phyloP scores from a whole-genome alignment of 2,329 filamentous ascomycete species.

The Tolypocladium album region DNA sequence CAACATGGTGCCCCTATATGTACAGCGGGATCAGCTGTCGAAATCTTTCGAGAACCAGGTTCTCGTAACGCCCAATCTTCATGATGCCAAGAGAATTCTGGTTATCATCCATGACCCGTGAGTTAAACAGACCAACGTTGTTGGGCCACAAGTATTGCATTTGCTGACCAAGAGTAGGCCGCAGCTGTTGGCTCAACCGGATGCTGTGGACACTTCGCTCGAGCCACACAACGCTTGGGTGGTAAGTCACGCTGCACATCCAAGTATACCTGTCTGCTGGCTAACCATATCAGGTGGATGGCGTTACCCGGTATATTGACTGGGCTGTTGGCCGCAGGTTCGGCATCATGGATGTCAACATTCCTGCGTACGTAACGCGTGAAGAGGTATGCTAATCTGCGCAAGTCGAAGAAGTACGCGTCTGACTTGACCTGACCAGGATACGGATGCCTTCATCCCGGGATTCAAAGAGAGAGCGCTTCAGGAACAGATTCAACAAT shows the following conservation, averaged over 20 bases:
- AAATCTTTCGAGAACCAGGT: slow-evolving; percentile 81
- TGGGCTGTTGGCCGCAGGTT: slow-evolving; percentile 73
- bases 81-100: slow-evolving; percentile 56
- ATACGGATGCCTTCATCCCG: slow-evolving; percentile 36
- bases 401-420: background rate
- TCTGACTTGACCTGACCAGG: slow-evolving; percentile 18
- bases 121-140: slow-evolving; percentile 22
- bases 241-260: slow-evolving; percentile 39
- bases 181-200: slow-evolving; percentile 55
- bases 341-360: slow-evolving; percentile 82
- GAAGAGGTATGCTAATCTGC: slow-evolving; percentile 35
- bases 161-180: slow-evolving; percentile 34
- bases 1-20: slow-evolving; percentile 69
- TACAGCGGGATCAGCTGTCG: slow-evolving; percentile 62
- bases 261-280: background rate
- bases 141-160: background rate
- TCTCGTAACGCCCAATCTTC: slow-evolving; percentile 64
- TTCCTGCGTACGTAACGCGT: slow-evolving; percentile 66
- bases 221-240: slow-evolving; percentile 82
- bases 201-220: slow-evolving; percentile 59
- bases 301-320: slow-evolving; percentile 67
- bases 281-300: slow-evolving; percentile 56
- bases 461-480: slow-evolving; percentile 33
- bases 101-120: slow-evolving; percentile 87
- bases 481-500: slow-evolving; percentile 54